Conservation (phyloP, 73 alveolate species). For the Effrenium voratum region DNA sequence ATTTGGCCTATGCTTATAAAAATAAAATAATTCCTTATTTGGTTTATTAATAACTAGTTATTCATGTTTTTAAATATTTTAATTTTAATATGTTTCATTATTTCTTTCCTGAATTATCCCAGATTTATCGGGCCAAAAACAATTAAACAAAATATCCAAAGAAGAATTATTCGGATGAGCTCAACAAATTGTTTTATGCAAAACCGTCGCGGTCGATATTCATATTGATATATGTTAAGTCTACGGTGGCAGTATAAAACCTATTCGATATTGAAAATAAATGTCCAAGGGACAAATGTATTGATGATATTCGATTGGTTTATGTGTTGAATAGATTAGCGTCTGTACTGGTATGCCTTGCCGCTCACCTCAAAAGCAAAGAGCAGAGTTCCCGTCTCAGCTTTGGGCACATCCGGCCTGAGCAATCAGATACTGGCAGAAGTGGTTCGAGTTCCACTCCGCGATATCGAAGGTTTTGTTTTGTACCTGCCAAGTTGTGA, state of each 20-base stretch:
- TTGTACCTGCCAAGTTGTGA: constrained; percentile 9
- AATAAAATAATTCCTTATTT: too few species aligned
- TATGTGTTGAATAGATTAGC: background rate
- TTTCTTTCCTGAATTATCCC: background rate
- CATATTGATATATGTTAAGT: background rate
- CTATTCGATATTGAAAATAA: too few species aligned
- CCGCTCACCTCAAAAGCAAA: background rate
- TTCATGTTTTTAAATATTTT: too few species aligned
- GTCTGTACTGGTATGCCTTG: constrained; percentile 43
- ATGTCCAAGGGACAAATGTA: background rate
- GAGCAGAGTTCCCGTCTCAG: background rate
- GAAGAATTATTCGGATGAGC: too few species aligned
- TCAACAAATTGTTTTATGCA: background rate
- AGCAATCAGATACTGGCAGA: constrained; percentile 38
- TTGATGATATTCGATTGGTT: background rate
- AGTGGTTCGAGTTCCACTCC: constrained; percentile 54
- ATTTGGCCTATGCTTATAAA: too few species aligned
- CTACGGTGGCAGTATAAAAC: background rate
- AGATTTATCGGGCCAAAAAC: background rate
- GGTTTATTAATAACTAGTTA: too few species aligned
- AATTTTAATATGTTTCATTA: too few species aligned
- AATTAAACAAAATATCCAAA: background rate
- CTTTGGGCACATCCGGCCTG: background rate
- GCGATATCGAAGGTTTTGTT: constrained; percentile 47
- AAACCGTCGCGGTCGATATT: background rate